Conservation (phyloP, 805 yeast genomes). For the Candida golubevii region DNA sequence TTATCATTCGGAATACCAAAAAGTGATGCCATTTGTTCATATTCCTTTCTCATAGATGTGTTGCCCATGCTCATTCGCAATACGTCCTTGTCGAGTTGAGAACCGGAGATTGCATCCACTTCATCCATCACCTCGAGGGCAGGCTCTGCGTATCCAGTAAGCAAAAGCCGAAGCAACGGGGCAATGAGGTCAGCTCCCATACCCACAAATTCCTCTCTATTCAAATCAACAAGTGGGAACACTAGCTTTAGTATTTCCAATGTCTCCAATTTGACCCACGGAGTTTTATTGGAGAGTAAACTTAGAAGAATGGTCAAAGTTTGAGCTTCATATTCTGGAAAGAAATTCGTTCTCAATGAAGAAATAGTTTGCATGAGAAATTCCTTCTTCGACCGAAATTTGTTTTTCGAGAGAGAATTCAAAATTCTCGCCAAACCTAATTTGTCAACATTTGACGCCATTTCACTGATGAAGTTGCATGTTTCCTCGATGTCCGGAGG, state of each 20-base stretch:
- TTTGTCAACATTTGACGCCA: slow-evolving; percentile 58
- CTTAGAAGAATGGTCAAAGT: slow-evolving; percentile 74
- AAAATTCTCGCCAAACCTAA: slow-evolving; percentile 66
- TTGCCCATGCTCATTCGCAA: slow-evolving; percentile 89
- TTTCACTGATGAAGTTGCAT: slow-evolving; percentile 41
- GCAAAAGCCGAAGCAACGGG: slow-evolving; percentile 72
- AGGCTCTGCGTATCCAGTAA: slow-evolving; percentile 83
- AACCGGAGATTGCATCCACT: slow-evolving; percentile 79
- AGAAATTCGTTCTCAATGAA: slow-evolving; percentile 62
- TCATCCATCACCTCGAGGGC: slow-evolving; percentile 90
- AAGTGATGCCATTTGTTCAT: slow-evolving; percentile 79
- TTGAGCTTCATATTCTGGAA: slow-evolving; percentile 71
- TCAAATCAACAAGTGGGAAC: slow-evolving; percentile 73
- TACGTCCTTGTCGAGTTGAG: slow-evolving; percentile 86
- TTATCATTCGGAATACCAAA: slow-evolving; percentile 93
- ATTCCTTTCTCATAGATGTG: slow-evolving; percentile 68
- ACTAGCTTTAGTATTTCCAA: slow-evolving; percentile 70
- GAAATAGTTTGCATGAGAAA: slow-evolving; percentile 77
- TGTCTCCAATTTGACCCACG: slow-evolving; percentile 79
- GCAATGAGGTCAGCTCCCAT: slow-evolving; percentile 94
- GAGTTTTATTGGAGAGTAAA: slow-evolving; percentile 65
- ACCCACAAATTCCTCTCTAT: slow-evolving; percentile 73
- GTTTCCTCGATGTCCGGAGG: slow-evolving; percentile 46
- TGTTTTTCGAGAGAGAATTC: slow-evolving; percentile 67
- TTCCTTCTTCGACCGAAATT: slow-evolving; percentile 88